Conservation (phyloP, 2,329 filamentous ascomycete species). For the Chaetomiaceae sp. region DNA sequence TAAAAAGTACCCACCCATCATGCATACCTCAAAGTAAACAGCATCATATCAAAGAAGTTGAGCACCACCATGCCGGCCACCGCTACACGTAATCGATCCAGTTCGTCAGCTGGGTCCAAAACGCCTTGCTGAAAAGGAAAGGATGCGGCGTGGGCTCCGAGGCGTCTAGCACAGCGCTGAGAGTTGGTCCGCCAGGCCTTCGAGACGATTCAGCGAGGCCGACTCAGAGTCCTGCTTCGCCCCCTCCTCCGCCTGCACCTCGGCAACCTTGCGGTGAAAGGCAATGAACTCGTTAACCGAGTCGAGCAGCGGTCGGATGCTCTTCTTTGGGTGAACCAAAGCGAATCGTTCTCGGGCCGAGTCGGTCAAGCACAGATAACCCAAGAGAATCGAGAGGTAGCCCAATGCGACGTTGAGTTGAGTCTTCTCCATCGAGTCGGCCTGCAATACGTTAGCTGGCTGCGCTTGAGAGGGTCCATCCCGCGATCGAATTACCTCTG, state of each 20-base stretch:
- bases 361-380: slow-evolving; percentile 63
- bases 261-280: slow-evolving; percentile 45
- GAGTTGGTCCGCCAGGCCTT: slow-evolving; percentile 35
- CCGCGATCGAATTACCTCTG: slow-evolving; percentile 52
- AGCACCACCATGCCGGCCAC: no score
- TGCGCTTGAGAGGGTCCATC: background rate
- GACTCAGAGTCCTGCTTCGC: slow-evolving; percentile 27
- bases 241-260: slow-evolving; percentile 31
- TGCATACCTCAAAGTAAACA: background rate
- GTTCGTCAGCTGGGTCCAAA: no score
- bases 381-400: slow-evolving; percentile 78
- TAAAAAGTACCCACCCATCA: background rate
- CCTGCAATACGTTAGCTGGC: slow-evolving; percentile 38
- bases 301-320: slow-evolving; percentile 40
- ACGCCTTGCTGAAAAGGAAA: no score
- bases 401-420: slow-evolving; percentile 78
- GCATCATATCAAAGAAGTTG: no score
- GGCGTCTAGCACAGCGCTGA: slow-evolving; percentile 19
- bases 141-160: background rate
- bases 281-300: slow-evolving; percentile 51
- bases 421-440: slow-evolving; percentile 66
- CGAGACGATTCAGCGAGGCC: slow-evolving; percentile 34
- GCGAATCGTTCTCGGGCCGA: slow-evolving; percentile 40
- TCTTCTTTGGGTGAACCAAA: slow-evolving; percentile 37
- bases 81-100: no score